phyloP scores from a whole-genome alignment of 495 filamentous ascomycete species.

The Tuber brumale region DNA sequence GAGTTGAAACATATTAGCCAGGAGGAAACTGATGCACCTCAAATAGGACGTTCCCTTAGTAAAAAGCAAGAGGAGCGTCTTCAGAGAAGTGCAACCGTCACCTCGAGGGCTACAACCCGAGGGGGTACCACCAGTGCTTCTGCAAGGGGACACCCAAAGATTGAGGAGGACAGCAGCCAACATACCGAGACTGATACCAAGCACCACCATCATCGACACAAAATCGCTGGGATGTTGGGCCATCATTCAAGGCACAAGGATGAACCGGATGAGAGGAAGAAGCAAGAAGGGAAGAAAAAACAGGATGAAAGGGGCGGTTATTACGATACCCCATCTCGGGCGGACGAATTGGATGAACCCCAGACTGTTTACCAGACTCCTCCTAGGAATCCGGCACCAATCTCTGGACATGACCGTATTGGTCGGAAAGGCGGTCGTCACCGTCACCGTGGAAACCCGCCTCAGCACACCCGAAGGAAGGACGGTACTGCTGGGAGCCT shows the following conservation, averaged over 20 bases:
- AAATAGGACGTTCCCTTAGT: slow-evolving; percentile 32
- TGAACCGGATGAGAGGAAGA: slow-evolving; percentile 1
- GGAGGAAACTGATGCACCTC: slow-evolving; percentile 66
- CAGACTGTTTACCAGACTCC: slow-evolving; percentile 13
- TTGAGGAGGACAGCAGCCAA: slow-evolving; percentile 4
- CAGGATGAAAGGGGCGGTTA: slow-evolving; percentile 10
- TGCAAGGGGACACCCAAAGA: slow-evolving; percentile 1
- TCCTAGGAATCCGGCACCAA: slow-evolving; percentile 8
- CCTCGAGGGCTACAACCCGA: slow-evolving; percentile 21
- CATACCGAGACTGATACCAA: slow-evolving; percentile 3
- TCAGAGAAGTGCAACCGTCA: slow-evolving; percentile 31
- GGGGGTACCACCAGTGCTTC: slow-evolving; percentile 16
- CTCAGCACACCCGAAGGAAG: slow-evolving; percentile 15
- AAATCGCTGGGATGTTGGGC: slow-evolving; percentile 25
- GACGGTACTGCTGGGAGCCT: not conserved
- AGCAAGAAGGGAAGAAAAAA: slow-evolving; percentile 2
- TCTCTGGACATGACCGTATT: slow-evolving; percentile 21
- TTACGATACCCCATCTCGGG: slow-evolving; percentile 5
- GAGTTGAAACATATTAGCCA: slow-evolving; percentile 84
- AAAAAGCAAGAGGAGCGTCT: slow-evolving; percentile 37
- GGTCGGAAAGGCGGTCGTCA: slow-evolving; percentile 16
- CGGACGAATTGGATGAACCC: slow-evolving; percentile 10
- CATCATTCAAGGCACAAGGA: slow-evolving; percentile 9
- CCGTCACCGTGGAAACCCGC: slow-evolving; percentile 23
- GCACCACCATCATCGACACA: slow-evolving; percentile 19